A percentile compares a stretch with the other conserved stretches of the same genome.
These are phyloP conservation scores for Cryptosporidium xiaoi DNA, from an alignment of 169 alveolate species.

Conservation along the genomic window DNA sequence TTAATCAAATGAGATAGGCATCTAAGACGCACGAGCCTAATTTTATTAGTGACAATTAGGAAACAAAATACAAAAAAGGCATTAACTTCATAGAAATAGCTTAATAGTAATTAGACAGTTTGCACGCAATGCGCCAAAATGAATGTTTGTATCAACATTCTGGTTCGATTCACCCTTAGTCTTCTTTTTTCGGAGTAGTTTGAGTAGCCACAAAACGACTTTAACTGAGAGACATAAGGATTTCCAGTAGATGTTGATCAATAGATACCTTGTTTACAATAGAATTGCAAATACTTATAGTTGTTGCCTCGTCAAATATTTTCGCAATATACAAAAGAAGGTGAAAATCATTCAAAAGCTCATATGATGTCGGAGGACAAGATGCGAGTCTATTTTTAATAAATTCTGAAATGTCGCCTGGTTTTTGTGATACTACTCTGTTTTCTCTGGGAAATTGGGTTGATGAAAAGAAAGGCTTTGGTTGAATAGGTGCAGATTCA, in stretches of 20 bases:
- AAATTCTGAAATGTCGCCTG: slow-evolving; percentile 42
- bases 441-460: slow-evolving; percentile 83
- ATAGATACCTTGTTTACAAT: slow-evolving; percentile 77
- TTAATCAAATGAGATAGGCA: no score
- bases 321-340: slow-evolving; percentile 89
- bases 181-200: neutral
- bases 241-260: slow-evolving; percentile 73
- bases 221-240: slow-evolving; percentile 42
- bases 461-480: slow-evolving; percentile 81
- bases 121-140: no score
- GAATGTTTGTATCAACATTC: neutral
- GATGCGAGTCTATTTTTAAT: slow-evolving; percentile 47
- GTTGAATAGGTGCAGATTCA: slow-evolving; percentile 86
- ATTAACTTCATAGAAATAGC: no score
- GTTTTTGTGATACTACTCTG: slow-evolving; percentile 76
- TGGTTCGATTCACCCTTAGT: neutral
- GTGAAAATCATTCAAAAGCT: slow-evolving; percentile 86
- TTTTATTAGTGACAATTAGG: no score
- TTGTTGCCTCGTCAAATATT: slow-evolving; percentile 90
- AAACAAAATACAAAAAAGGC: no score
- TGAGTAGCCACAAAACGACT: neutral
- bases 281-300: slow-evolving; percentile 85
- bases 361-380: slow-evolving; percentile 10
- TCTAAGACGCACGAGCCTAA: no score
- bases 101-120: no score